Evolutionary conservation across 2,329 filamentous ascomycete genomes (phyloP).

Genomic region (Sporothrix brunneoviolacea): DNA sequence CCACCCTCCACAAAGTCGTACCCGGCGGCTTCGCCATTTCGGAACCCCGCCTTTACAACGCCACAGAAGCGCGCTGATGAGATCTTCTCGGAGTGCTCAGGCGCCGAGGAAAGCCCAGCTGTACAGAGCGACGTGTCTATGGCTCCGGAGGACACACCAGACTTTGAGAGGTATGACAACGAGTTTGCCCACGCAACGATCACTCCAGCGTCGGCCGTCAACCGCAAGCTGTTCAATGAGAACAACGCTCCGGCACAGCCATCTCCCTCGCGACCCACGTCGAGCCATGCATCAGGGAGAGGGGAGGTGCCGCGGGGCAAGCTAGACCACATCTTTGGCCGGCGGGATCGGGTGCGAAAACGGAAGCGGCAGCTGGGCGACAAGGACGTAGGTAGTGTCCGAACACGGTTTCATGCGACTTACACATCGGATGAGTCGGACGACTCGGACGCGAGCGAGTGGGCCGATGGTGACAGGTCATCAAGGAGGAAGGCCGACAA

Average conservation of each 20-base stretch:
- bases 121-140: conserved; percentile 49
- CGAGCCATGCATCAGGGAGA: conserved; percentile 47
- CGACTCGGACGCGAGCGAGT: conserved; percentile 19
- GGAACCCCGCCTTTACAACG: conserved; percentile 59
- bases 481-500: conserved; percentile 3
- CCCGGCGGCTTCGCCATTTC: conserved; percentile 48
- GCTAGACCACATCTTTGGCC: conserved; percentile 28
- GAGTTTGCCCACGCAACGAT: conserved; percentile 38
- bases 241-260: conserved; percentile 18
- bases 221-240: conserved; percentile 15
- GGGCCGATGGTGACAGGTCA: conserved; percentile 21
- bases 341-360: conserved; percentile 44
- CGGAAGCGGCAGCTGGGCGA: conserved; percentile 46
- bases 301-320: conserved; percentile 55
- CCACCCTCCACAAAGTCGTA: conserved; percentile 36
- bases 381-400: conserved; percentile 45
- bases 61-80: conserved; percentile 53
- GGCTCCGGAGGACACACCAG: conserved; percentile 44
- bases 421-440: conserved; percentile 44
- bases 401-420: conserved; percentile 38
- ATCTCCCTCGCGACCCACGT: conserved; percentile 1
- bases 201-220: conserved; percentile 38
- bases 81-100: conserved; percentile 48
- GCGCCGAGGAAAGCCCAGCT: conserved; percentile 54
- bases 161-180: conserved; percentile 38